Evolutionary conservation across 306 rosid genomes (phyloP).

Genomic region (Vicia villosa): DNA sequence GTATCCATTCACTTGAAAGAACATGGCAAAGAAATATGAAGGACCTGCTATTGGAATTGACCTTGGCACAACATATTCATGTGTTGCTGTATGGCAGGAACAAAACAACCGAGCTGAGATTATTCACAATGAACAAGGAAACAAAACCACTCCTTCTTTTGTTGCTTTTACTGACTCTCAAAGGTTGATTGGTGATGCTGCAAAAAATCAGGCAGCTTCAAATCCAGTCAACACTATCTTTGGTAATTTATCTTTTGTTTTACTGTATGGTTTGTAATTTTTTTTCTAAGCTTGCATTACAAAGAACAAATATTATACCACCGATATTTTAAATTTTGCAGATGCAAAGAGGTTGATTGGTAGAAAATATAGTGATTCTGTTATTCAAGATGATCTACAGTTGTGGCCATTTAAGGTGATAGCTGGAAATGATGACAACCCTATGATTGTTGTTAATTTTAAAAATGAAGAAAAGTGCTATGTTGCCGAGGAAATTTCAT

Average conservation of each 20-base stretch:
- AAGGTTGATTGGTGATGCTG: too few relatives aligned
- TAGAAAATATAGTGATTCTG: not conserved
- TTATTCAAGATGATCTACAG: not conserved
- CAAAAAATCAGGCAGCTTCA: too few relatives aligned
- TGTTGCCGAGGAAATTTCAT: slow-evolving; percentile 54
- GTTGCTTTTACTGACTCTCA: too few relatives aligned
- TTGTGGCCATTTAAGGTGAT: not conserved
- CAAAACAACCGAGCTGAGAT: too few relatives aligned
- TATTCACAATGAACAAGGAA: too few relatives aligned
- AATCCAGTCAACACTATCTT: too few relatives aligned
- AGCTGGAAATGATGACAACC: slow-evolving; percentile 34
- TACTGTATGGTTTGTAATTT: not conserved
- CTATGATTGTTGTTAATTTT: slow-evolving; percentile 48
- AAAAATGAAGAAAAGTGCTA: slow-evolving; percentile 46
- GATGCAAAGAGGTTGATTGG: slow-evolving; percentile 6
- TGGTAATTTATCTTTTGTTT: not conserved
- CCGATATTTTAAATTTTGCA: not conserved
- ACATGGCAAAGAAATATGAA: too few relatives aligned
- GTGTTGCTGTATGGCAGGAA: too few relatives aligned
- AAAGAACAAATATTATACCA: not conserved
- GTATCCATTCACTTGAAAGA: not conserved
- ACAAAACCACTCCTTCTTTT: too few relatives aligned
- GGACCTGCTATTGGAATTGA: too few relatives aligned
- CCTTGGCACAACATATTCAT: too few relatives aligned
- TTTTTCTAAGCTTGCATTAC: not conserved